Evolutionary conservation across 2,329 filamentous ascomycete genomes (phyloP).

Genomic region (Eutypella sp.): DNA sequence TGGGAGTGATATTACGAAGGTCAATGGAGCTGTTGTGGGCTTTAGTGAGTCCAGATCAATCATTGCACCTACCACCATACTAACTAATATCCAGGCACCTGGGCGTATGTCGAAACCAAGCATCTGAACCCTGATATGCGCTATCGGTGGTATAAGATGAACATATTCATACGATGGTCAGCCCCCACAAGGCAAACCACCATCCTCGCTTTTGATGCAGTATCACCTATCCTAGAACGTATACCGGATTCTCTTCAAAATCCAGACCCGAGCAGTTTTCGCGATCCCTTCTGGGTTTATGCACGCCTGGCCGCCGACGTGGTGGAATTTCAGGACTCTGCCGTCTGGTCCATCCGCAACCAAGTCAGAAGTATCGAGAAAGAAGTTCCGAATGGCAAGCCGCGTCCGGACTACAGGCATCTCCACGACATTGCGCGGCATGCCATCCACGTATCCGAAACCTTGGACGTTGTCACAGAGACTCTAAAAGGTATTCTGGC

Average conservation of each 20-base stretch:
- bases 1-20: constrained; percentile 22
- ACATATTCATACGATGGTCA: constrained; percentile 26
- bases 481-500: constrained; percentile 27
- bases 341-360: constrained; percentile 36
- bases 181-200: constrained; percentile 15
- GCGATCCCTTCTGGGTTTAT: constrained; percentile 34
- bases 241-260: constrained; percentile 4
- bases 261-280: constrained; percentile 5
- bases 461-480: constrained; percentile 30
- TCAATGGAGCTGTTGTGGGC: constrained; percentile 6
- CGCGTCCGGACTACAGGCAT: constrained; percentile 27
- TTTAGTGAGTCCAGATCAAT: constrained; percentile 13
- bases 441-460: constrained; percentile 39
- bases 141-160: constrained; percentile 33
- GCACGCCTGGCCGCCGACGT: constrained; percentile 25
- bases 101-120: constrained; percentile 29
- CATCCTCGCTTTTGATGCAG: constrained; percentile 28
- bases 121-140: constrained; percentile 9
- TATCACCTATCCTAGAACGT: not conserved
- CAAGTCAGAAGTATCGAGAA: constrained; percentile 30
- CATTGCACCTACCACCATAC: not conserved
- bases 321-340: constrained; percentile 24
- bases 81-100: constrained; percentile 20
- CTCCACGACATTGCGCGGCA: constrained; percentile 40
- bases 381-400: constrained; percentile 9